phyloP scores from a whole-genome alignment of 1,284 basidiomycete genomes.

The Ceratobasidium sp. region DNA sequence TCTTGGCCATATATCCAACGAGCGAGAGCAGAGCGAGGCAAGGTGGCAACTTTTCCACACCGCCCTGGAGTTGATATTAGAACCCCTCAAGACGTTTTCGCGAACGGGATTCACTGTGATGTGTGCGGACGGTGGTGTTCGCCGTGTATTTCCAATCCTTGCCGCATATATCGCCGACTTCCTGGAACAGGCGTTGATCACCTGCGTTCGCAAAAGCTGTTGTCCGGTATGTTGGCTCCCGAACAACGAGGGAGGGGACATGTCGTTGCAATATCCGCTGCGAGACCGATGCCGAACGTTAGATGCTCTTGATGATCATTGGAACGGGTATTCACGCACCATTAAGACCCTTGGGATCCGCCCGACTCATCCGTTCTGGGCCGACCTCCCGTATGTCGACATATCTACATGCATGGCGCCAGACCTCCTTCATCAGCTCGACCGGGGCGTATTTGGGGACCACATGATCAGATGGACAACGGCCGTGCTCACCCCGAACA shows the following conservation, averaged over 20 bases:
- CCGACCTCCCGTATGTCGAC: background rate
- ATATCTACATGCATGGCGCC: slow-evolving; percentile 48
- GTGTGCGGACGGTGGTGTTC: slow-evolving; percentile 43
- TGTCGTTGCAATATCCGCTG: background rate
- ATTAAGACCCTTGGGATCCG: background rate
- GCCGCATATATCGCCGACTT: slow-evolving; percentile 47
- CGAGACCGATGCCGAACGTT: background rate
- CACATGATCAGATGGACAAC: slow-evolving; percentile 47
- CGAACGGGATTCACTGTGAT: slow-evolving; percentile 33
- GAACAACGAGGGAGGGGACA: background rate
- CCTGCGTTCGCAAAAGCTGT: slow-evolving; percentile 32
- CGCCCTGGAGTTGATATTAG: slow-evolving; percentile 43
- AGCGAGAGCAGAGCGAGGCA: background rate
- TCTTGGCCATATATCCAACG: background rate
- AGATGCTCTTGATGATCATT: background rate
- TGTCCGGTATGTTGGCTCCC: slow-evolving; percentile 32
- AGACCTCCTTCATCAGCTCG: slow-evolving; percentile 52
- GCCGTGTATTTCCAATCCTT: slow-evolving; percentile 44
- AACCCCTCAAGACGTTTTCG: slow-evolving; percentile 41
- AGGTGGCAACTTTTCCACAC: slow-evolving; percentile 45
- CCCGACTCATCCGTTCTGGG: background rate
- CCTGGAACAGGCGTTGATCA: slow-evolving; percentile 46
- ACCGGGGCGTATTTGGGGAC: slow-evolving; percentile 52
- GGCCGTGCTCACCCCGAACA: background rate
- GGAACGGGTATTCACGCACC: background rate